phyloP scores from a whole-genome alignment of 495 filamentous ascomycete genomes.

The Daldinia bambusicola region DNA sequence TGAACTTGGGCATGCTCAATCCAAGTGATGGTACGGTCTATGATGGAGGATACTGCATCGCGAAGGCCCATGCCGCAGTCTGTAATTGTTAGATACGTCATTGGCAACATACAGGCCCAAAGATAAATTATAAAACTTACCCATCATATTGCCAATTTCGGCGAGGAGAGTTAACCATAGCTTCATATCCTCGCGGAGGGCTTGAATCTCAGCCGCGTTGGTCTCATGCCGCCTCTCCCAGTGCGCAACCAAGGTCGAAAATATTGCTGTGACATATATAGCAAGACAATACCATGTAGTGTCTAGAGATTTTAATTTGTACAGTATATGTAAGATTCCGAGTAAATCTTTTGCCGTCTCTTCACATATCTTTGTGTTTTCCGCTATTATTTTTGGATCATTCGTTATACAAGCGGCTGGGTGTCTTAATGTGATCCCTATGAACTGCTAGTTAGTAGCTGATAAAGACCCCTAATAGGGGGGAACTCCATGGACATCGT shows the following conservation, averaged over 20 bases:
- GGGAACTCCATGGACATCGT: too few species aligned
- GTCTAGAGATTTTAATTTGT: conserved; percentile 73
- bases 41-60: conserved; percentile 53
- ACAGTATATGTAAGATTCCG: conserved; percentile 65
- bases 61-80: conserved; percentile 53
- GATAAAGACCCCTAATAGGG: background rate
- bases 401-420: conserved; percentile 74
- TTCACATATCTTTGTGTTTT: conserved; percentile 75
- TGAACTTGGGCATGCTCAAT: conserved; percentile 56
- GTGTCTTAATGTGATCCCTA: conserved; percentile 65
- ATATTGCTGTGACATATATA: conserved; percentile 76
- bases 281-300: conserved; percentile 81
- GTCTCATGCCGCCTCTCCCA: conserved; percentile 72
- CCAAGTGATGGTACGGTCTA: conserved; percentile 56
- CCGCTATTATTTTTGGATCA: conserved; percentile 66
- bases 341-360: conserved; percentile 72
- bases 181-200: conserved; percentile 72
- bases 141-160: conserved; percentile 70
- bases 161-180: conserved; percentile 73
- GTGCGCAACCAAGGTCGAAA: conserved; percentile 75
- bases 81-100: conserved; percentile 10
- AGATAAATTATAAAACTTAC: conserved; percentile 53
- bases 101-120: conserved; percentile 3
- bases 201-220: conserved; percentile 61
- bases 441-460: conserved; percentile 37